phyloP scores from a whole-genome alignment of 768 basidiomycete species.

The Pulveroboletus frians region DNA sequence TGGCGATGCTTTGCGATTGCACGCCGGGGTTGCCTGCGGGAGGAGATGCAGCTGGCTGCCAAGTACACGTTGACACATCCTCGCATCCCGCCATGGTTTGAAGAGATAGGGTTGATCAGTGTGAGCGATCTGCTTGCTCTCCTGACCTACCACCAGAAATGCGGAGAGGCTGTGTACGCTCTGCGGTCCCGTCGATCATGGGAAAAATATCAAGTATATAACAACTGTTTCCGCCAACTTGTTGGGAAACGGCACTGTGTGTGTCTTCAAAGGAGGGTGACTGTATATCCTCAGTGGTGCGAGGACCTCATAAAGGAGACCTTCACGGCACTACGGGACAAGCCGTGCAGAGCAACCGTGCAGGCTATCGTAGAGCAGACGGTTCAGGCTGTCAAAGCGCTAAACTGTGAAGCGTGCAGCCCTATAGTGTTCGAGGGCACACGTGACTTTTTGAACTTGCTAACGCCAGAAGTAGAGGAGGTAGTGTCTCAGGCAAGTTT shows the following conservation, averaged over 20 bases:
- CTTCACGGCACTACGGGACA: constrained; percentile 14
- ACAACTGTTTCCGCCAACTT: no score
- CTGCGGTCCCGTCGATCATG: constrained; percentile 4
- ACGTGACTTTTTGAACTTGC: constrained; percentile 9
- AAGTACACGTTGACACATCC: constrained; percentile 21
- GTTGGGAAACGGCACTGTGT: no score
- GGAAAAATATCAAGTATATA: no score
- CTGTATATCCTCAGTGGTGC: constrained; percentile 16
- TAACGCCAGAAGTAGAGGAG: constrained; percentile 12
- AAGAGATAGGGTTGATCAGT: constrained; percentile 25
- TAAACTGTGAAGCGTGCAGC: neutral
- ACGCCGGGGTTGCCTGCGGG: neutral
- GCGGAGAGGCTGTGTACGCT: constrained; percentile 8
- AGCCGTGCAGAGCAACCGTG: constrained; percentile 14
- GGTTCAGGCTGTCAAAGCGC: neutral
- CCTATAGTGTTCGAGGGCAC: constrained; percentile 4
- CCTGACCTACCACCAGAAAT: constrained; percentile 16
- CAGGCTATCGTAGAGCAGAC: neutral
- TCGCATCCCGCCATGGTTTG: constrained; percentile 15
- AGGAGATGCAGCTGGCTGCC: constrained; percentile 22
- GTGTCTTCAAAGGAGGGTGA: no score
- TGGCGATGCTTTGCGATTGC: neutral
- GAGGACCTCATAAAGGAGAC: constrained; percentile 8
- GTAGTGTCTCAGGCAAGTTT: constrained; percentile 4
- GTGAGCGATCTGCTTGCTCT: constrained; percentile 21